These are phyloP conservation scores for Aspergillus campestris DNA, from an alignment of 495 filamentous ascomycete species.

Conservation along the genomic window DNA sequence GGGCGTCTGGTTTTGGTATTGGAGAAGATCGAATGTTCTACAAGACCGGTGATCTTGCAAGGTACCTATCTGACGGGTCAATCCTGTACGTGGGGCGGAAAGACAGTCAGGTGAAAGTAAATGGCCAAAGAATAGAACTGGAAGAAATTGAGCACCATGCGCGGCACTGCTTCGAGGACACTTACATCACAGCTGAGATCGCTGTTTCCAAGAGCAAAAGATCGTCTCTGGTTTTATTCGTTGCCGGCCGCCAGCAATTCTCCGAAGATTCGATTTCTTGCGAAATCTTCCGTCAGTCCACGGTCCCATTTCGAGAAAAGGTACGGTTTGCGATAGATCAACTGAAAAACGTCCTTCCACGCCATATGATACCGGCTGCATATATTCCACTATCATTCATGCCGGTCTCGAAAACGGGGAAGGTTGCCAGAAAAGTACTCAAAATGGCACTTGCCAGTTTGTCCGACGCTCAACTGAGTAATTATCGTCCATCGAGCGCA, in stretches of 20 bases:
- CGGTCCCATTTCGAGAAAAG: too few species aligned
- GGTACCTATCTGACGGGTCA: conserved; percentile 36
- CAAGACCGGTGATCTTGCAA: conserved; percentile 47
- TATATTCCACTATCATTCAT: neutral
- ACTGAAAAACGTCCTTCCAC: neutral
- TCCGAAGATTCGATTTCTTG: too few species aligned
- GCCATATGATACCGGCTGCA: neutral
- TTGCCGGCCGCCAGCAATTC: neutral
- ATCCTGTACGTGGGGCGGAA: conserved; percentile 41
- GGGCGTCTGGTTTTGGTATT: conserved; percentile 7
- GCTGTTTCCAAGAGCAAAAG: neutral
- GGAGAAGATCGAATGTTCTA: conserved; percentile 30
- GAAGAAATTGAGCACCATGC: conserved; percentile 44
- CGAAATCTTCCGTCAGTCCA: too few species aligned
- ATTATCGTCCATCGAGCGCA: neutral
- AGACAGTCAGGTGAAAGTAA: conserved; percentile 45
- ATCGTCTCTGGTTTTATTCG: neutral
- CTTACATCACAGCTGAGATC: neutral
- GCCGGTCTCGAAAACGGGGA: neutral
- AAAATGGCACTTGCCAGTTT: neutral
- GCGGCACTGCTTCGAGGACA: neutral
- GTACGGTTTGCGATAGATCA: neutral
- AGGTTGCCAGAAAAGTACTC: neutral
- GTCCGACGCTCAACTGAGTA: neutral
- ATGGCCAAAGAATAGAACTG: conserved; percentile 45